Percentiles rank a stretch among this genome's conserved stretches.
phyloP scores from a whole-genome alignment of 495 filamentous ascomycete species.

The Copromyces sp. region DNA sequence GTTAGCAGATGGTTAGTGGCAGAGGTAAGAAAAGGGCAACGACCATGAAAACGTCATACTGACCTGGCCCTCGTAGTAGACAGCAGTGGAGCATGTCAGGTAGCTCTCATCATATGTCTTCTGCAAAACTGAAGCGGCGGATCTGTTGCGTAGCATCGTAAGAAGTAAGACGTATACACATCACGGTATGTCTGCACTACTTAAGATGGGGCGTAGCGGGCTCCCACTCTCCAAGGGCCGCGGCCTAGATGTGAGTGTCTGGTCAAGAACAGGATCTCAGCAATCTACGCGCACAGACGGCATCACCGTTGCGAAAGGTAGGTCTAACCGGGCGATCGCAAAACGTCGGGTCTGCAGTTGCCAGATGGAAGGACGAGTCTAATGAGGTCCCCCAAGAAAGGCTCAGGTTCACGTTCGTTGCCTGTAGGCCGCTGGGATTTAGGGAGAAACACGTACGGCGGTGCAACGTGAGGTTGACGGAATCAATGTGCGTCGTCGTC shows the following conservation, averaged over 20 bases:
- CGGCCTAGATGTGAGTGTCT: not conserved
- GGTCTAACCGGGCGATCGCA: not conserved
- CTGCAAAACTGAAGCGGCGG: conserved; percentile 66
- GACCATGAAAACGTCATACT: conserved; percentile 2
- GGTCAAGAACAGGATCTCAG: not conserved
- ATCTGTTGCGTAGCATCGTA: conserved; percentile 68
- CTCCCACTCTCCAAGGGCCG: not conserved
- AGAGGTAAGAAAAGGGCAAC: not conserved
- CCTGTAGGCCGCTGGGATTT: not conserved
- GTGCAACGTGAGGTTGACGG: not conserved
- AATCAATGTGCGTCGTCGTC: not conserved
- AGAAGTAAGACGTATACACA: not conserved
- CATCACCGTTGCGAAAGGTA: not conserved
- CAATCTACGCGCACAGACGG: not conserved
- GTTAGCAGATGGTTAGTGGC: conserved; percentile 2
- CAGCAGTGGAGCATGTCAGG: conserved; percentile 84
- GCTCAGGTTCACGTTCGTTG: not conserved
- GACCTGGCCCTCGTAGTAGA: conserved; percentile 91
- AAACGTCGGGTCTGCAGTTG: not conserved
- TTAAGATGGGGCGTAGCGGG: not conserved
- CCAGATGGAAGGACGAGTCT: not conserved
- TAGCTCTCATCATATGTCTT: conserved; percentile 98
- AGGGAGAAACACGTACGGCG: not conserved
- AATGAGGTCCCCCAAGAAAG: not conserved
- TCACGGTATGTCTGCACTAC: conserved; percentile 3